phyloP scores from a whole-genome alignment of 169 alveolate species.

The Cryptosporidium meleagridis region DNA sequence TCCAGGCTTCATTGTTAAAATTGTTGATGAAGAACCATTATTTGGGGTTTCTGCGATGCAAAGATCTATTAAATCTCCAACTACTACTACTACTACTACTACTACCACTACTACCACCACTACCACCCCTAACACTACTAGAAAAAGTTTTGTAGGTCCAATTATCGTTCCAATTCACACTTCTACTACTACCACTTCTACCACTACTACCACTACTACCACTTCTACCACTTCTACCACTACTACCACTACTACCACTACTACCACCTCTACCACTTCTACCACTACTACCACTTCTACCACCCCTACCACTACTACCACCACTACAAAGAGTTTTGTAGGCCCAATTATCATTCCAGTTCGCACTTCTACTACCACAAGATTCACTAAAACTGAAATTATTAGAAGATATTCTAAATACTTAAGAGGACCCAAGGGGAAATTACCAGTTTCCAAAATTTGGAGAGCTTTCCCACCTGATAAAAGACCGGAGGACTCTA shows the following conservation, averaged over 20 bases:
- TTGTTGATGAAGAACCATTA: slow-evolving; percentile 2
- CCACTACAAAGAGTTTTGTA: background rate
- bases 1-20: background rate
- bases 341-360: background rate
- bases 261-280: slow-evolving; percentile 9
- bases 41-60: background rate
- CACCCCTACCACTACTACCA: background rate
- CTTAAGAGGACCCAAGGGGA: background rate
- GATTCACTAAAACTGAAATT: background rate
- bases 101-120: slow-evolving; percentile 36
- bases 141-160: too few species aligned
- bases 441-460: background rate
- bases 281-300: slow-evolving; percentile 11
- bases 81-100: slow-evolving; percentile 40
- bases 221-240: background rate
- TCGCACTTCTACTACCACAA: background rate
- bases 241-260: slow-evolving; percentile 14
- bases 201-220: background rate
- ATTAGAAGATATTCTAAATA: background rate
- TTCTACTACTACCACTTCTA: background rate
- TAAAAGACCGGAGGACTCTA: background rate
- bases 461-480: slow-evolving; percentile 3
- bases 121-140: too few species aligned
- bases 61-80: background rate
- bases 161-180: too few species aligned